These are phyloP conservation scores for Saccharomyces kudriavzevii DNA, from an alignment of 805 yeast genomes.

Conservation along the genomic window DNA sequence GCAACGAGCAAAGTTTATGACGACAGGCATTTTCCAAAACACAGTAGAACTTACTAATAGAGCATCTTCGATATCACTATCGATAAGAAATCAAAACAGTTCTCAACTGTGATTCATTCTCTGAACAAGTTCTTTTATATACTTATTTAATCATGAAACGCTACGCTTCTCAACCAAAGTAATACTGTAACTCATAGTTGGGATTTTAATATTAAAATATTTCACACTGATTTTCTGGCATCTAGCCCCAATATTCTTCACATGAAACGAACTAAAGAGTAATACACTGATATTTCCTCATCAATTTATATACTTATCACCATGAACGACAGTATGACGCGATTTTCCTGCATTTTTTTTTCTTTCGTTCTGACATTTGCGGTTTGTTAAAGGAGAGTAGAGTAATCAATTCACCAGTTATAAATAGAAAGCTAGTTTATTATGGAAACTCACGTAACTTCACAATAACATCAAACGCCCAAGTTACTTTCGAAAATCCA, in stretches of 20 bases:
- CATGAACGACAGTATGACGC: background rate
- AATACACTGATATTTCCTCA: background rate
- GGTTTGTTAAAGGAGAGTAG: background rate
- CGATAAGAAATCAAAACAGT: constrained; percentile 12
- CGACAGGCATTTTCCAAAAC: constrained; percentile 20
- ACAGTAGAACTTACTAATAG: constrained; percentile 20
- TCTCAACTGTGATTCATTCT: background rate
- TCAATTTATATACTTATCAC: background rate
- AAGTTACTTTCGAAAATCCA: background rate
- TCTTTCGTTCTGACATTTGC: background rate
- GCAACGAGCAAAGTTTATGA: constrained; percentile 26
- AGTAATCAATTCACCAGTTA: background rate
- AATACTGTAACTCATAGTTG: background rate
- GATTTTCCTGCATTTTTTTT: background rate
- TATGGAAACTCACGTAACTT: background rate
- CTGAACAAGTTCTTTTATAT: background rate
- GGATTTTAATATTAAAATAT: background rate
- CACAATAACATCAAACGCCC: background rate
- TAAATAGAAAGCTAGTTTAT: background rate
- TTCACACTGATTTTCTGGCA: background rate
- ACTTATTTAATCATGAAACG: background rate
- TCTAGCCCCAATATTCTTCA: background rate
- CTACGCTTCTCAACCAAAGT: background rate
- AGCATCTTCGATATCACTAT: constrained; percentile 22
- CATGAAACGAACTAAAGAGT: background rate